Conservation (phyloP, 2,329 filamentous ascomycete genomes). For the Cladophialophora bantiana region DNA sequence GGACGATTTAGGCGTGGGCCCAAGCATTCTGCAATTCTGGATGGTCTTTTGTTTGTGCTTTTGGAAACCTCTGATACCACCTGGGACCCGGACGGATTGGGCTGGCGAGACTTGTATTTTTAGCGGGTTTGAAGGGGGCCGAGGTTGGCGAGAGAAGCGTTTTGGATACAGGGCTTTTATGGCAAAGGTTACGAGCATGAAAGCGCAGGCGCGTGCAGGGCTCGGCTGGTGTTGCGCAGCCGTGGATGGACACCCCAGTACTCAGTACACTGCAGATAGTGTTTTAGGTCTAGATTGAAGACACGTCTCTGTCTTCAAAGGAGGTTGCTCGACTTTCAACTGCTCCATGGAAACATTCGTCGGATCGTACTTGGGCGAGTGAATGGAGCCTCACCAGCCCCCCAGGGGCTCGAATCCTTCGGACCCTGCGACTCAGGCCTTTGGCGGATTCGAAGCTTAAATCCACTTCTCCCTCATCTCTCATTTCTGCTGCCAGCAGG, state of each 20-base stretch:
- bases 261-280: background rate
- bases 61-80: constrained; percentile 5
- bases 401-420: background rate
- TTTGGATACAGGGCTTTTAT: background rate
- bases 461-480: background rate
- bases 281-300: constrained; percentile 6
- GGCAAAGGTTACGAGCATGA: constrained; percentile 4
- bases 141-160: background rate
- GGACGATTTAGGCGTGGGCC: background rate
- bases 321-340: background rate
- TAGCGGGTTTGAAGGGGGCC: background rate
- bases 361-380: background rate
- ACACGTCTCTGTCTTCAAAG: background rate
- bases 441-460: background rate
- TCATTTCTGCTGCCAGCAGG: background rate
- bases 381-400: constrained; percentile 1
- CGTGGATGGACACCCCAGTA: constrained; percentile 14
- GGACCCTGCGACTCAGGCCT: background rate
- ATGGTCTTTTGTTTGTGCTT: background rate
- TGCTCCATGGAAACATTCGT: background rate
- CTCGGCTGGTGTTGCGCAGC: constrained; percentile 8
- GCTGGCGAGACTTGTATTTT: constrained; percentile 4
- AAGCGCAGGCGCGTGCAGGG: constrained; percentile 4
- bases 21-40: background rate
- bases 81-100: background rate